These are phyloP conservation scores for Poa annua DNA, from an alignment of 176 grass and related monocot species.

Conservation along the genomic window DNA sequence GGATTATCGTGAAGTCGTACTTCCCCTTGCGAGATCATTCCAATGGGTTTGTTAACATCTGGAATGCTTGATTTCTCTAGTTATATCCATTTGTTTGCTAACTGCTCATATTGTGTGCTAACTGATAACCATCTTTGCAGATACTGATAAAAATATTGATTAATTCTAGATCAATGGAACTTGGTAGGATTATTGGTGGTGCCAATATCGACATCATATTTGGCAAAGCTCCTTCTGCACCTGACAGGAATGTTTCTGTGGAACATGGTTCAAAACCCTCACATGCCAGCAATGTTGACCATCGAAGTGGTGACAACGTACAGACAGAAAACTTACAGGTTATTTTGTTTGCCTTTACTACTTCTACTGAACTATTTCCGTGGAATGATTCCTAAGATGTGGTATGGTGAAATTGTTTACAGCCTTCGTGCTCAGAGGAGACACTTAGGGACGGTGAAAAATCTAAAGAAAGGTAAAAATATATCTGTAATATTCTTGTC, in stretches of 20 bases:
- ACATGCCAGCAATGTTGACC: background rate
- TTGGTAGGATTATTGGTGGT: background rate
- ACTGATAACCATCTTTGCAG: conserved; percentile 27
- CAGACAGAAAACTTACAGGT: background rate
- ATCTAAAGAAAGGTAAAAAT: too few species aligned
- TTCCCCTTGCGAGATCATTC: conserved; percentile 25
- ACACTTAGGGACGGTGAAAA: too few species aligned
- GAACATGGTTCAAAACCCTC: background rate
- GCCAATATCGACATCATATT: background rate
- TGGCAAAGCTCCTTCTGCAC: background rate
- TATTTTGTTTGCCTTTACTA: background rate
- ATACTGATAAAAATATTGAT: background rate
- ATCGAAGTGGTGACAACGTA: background rate
- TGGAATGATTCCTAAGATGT: background rate
- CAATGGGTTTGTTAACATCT: conserved; percentile 32
- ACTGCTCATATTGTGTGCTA: background rate
- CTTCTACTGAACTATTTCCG: background rate
- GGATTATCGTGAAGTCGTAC: conserved; percentile 13
- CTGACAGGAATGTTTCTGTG: background rate
- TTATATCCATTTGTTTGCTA: background rate
- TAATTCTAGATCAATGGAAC: background rate
- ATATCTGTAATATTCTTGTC: too few species aligned
- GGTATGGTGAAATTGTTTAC: too few species aligned
- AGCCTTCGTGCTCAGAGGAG: too few species aligned
- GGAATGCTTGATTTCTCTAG: background rate